Evolutionary conservation across 1,139 yeast species (phyloP).

Genomic region (Candida freyschussii): DNA sequence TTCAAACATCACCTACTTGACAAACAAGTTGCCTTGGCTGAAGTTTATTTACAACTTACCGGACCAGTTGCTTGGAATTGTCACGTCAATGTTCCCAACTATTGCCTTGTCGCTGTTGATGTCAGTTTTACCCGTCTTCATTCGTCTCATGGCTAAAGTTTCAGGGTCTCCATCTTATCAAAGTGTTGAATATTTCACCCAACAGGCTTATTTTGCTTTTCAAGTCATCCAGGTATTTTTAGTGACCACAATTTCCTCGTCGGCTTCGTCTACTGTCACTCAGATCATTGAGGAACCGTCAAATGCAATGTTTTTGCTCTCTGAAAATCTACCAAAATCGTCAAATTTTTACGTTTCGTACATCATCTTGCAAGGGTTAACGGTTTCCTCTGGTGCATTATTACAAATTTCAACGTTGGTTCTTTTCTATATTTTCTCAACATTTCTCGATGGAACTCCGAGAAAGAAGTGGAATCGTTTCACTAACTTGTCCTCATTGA

Average conservation of each 20-base stretch:
- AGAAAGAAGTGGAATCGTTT: constrained; percentile 81
- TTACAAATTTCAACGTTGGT: constrained; percentile 73
- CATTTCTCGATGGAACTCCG: constrained; percentile 71
- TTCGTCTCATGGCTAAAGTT: constrained; percentile 59
- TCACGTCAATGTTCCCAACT: constrained; percentile 85
- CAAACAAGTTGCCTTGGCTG: constrained; percentile 64
- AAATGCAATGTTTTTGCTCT: constrained; percentile 62
- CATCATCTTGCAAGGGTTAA: constrained; percentile 74
- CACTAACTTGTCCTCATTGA: constrained; percentile 53
- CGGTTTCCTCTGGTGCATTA: constrained; percentile 74
- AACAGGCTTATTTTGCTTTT: constrained; percentile 67
- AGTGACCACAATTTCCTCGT: constrained; percentile 64
- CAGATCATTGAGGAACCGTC: constrained; percentile 60
- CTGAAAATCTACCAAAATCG: constrained; percentile 77
- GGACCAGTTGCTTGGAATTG: constrained; percentile 59
- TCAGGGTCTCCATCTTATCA: constrained; percentile 65
- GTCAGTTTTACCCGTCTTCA: constrained; percentile 72
- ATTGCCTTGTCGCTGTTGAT: constrained; percentile 76
- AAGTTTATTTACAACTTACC: constrained; percentile 71
- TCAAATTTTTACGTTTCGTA: constrained; percentile 80
- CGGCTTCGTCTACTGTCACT: constrained; percentile 71
- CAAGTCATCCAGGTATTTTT: constrained; percentile 68
- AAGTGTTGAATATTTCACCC: constrained; percentile 66
- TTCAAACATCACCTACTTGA: constrained; percentile 75
- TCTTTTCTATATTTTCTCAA: constrained; percentile 65